Evolutionary conservation across 78 protist genomes (phyloP).

Genomic region (Dictyostelium citrinum): DNA sequence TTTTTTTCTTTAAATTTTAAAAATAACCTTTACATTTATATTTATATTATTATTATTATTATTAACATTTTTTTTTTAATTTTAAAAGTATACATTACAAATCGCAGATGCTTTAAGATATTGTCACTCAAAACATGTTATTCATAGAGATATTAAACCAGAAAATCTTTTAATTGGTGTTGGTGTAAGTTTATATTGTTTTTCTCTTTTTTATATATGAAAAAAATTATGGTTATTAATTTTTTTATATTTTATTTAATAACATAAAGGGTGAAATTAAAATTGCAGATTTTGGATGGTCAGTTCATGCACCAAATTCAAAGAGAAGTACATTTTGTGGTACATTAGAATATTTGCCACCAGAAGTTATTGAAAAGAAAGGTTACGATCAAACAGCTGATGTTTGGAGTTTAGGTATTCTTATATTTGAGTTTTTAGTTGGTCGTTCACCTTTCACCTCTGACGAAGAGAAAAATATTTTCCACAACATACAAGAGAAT

Average conservation of each 20-base stretch:
- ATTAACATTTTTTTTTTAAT: background rate
- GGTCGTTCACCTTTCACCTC: conserved; percentile 63
- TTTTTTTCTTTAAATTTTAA: background rate
- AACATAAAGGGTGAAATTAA: conserved; percentile 89
- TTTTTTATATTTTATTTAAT: background rate
- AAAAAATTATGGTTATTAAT: background rate
- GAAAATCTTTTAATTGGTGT: conserved; percentile 92
- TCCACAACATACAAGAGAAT: background rate
- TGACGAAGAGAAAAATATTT: background rate
- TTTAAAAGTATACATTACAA: conserved; percentile 79
- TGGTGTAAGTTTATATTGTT: conserved; percentile 5
- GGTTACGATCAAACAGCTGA: conserved; percentile 94
- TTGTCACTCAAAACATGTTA: conserved; percentile 92
- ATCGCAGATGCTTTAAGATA: conserved; percentile 90
- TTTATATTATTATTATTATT: background rate
- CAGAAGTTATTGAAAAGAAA: conserved; percentile 86
- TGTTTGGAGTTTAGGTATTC: conserved; percentile 95
- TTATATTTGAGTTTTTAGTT: conserved; percentile 60
- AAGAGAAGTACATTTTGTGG: conserved; percentile 97
- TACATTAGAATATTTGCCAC: conserved; percentile 97
- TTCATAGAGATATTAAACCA: conserved; percentile 99
- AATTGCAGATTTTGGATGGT: conserved; percentile 99
- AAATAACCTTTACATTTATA: background rate
- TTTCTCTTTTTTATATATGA: background rate
- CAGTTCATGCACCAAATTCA: conserved; percentile 89